Conservation (phyloP, 257 asterid genomes). For the Paraleonurus japonicus region DNA sequence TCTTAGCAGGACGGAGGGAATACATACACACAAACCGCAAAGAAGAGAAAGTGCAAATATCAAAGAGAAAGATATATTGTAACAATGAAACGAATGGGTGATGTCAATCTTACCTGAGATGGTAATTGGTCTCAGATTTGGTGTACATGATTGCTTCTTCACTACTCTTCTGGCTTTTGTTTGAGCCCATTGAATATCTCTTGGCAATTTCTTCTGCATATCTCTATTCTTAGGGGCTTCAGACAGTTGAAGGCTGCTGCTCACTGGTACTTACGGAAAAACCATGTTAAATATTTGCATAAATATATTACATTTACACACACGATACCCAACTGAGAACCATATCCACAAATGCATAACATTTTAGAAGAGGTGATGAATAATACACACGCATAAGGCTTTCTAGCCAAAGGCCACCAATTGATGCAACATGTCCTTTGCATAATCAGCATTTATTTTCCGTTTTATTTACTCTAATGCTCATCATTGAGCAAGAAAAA, state of each 20-base stretch:
- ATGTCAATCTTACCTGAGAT: conserved; percentile 42
- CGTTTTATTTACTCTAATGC: neutral
- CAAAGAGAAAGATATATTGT: neutral
- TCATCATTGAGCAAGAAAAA: neutral
- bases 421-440: neutral
- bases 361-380: conserved; percentile 4
- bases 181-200: conserved; percentile 23
- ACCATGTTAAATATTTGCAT: conserved; percentile 21
- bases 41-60: conserved; percentile 1
- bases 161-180: conserved; percentile 16
- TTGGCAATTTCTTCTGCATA: conserved; percentile 24
- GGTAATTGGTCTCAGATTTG: conserved; percentile 18
- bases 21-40: neutral
- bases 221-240: conserved; percentile 20
- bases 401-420: conserved; percentile 2
- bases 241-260: conserved; percentile 23
- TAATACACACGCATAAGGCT: neutral
- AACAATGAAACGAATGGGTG: conserved; percentile 6
- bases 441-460: neutral
- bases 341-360: neutral
- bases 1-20: too few species aligned
- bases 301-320: neutral
- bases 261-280: conserved; percentile 18
- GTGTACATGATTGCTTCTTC: conserved; percentile 19
- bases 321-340: neutral